Evolutionary conservation across 139 green algal species (phyloP), one percentile per base, ranked within the genome.

Genomic region (Raphidocelis subcapitata): DNA sequence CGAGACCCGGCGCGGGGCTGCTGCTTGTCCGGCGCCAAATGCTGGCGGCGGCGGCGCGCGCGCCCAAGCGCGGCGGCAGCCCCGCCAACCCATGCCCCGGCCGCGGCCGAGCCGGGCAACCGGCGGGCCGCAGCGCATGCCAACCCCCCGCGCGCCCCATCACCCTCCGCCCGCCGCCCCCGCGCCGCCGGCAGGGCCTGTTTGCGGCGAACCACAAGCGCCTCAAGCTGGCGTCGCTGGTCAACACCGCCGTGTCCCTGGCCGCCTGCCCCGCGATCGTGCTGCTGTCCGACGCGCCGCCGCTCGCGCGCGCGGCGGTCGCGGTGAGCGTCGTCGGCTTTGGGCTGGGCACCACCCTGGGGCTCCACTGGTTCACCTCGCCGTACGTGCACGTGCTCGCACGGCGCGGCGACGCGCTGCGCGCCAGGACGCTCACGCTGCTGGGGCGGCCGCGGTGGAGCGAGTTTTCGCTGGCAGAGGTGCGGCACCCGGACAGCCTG

Each of bases 291-390:
- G 33, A 56, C 32, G 72, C 72, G 36, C 65, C 72, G 3, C 63
- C 72, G 12, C n/a, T 72, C 15, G 72, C 72, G 8, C 62, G 72
- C 3, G 72, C 62, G 23, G 51, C 62, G 5, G 72, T 73, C 5
- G 59, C 72, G 0, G 62, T 37, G 8, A 64, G 61, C 5, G 63
- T 72, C 29, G 36, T 72, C 15, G 52, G n/a, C 1, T 78, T 78
- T 67, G 72, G 47, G 3, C 15, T 72, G 8, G 49, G 71, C 29
- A 78, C 72, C 18, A 78, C 72, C 28, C 46, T 52, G 15, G 72
- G 51, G 20, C 63, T 78, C 35, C 72, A 78, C 35, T 78, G 72
- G 72, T 78, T 78, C 62, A 78, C 72, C 15, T 32, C 29, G 35
- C 70, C 70, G 3, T 76, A 76, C 5, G 70, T 76, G 21, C 70